Percentiles rank a stretch among this genome's conserved stretches.
phyloP scores from a whole-genome alignment of 192 early-diverging fungal species.

The Dissophora globulifera region DNA sequence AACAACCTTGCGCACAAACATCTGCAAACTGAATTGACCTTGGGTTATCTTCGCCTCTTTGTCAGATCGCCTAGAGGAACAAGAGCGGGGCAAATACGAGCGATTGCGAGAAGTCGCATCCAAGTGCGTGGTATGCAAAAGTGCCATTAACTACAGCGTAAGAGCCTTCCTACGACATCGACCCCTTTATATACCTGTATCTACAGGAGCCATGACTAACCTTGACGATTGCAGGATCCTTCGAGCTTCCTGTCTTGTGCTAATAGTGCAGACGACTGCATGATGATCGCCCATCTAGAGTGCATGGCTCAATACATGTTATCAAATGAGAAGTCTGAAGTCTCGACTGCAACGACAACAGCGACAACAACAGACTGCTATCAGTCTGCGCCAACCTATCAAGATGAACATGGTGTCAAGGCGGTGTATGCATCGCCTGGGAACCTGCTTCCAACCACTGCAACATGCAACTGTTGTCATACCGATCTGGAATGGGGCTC shows the following conservation, averaged over 20 bases:
- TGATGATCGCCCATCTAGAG: conserved; percentile 37
- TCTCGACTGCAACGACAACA: neutral
- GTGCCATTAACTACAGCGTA: conserved; percentile 29
- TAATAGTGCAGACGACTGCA: conserved; percentile 4
- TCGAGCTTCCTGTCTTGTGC: conserved; percentile 14
- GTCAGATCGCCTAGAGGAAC: neutral
- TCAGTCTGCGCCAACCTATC: no score
- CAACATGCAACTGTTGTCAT: conserved; percentile 14
- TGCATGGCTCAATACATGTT: conserved; percentile 37
- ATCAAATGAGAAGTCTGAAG: neutral
- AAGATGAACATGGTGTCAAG: no score
- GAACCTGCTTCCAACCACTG: conserved; percentile 27
- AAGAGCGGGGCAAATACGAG: conserved; percentile 5
- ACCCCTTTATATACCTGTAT: no score
- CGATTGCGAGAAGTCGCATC: neutral
- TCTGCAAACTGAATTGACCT: no score
- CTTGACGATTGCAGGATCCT: conserved; percentile 10
- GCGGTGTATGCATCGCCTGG: neutral
- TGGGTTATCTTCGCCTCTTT: no score
- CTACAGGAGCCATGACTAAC: neutral
- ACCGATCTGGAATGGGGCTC: conserved; percentile 13
- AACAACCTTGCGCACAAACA: no score
- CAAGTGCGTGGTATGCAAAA: conserved; percentile 13
- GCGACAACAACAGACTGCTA: no score
- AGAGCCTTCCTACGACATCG: no score